Evolutionary conservation across 78 protist genomes (phyloP).

Genomic region (Mantamonas sphyraenae): DNA sequence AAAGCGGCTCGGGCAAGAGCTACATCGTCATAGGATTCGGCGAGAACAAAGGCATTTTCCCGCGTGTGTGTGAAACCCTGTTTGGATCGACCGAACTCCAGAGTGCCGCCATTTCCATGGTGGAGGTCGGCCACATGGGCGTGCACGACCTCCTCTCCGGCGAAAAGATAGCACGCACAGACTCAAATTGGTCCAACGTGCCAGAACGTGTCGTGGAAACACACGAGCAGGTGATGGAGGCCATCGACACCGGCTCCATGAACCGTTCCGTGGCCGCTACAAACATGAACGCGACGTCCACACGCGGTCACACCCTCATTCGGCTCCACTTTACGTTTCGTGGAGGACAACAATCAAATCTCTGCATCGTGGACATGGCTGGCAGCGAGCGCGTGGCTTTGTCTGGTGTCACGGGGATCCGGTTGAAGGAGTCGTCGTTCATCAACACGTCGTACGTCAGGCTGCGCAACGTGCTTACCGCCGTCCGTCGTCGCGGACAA

Average conservation of each 20-base stretch:
- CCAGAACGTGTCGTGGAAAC: neutral
- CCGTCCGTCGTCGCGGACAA: too few species aligned
- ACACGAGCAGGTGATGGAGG: slow-evolving; percentile 1
- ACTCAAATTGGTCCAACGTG: neutral
- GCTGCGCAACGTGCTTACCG: neutral
- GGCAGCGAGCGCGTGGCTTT: neutral
- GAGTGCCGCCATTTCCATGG: slow-evolving; percentile 15
- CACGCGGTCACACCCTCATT: slow-evolving; percentile 60
- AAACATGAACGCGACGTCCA: slow-evolving; percentile 52
- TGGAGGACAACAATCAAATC: too few species aligned
- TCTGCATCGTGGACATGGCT: neutral
- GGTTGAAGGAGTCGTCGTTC: neutral
- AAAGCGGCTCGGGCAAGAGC: slow-evolving; percentile 49
- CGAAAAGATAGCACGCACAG: neutral
- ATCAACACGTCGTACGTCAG: neutral
- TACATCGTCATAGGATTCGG: slow-evolving; percentile 11
- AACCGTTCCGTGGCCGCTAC: slow-evolving; percentile 52
- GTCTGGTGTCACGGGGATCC: neutral
- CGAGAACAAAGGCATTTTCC: slow-evolving; percentile 32
- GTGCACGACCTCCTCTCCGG: slow-evolving; percentile 27
- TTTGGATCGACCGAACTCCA: neutral
- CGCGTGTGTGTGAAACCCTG: slow-evolving; percentile 34
- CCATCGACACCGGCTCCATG: slow-evolving; percentile 24
- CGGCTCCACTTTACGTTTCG: neutral
- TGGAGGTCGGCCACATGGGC: slow-evolving; percentile 68